phyloP scores from a whole-genome alignment of 2,329 filamentous ascomycete genomes.

The Teratosphaeria epicoccoides region DNA sequence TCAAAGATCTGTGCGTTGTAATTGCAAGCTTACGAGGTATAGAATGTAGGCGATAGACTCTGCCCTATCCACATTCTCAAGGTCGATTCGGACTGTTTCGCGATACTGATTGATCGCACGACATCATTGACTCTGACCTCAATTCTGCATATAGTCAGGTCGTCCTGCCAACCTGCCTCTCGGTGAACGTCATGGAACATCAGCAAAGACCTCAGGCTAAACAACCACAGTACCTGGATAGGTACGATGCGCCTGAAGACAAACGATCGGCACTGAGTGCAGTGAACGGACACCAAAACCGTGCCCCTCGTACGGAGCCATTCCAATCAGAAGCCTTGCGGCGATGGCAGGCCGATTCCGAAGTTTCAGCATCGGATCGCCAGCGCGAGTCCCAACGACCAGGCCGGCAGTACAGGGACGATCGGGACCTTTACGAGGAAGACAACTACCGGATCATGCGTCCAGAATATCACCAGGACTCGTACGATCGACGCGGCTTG shows the following conservation, averaged over 20 bases:
- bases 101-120: neutral
- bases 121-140: neutral
- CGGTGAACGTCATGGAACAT: neutral
- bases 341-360: neutral
- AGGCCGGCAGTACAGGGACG: neutral
- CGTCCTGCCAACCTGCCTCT: neutral
- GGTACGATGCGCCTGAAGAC: neutral
- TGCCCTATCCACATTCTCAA: neutral
- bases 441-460: neutral
- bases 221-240: neutral
- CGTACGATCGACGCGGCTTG: neutral
- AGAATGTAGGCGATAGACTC: neutral
- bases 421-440: neutral
- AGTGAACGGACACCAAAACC: neutral
- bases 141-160: neutral
- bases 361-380: neutral
- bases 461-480: neutral
- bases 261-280: neutral
- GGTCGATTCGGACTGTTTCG: neutral
- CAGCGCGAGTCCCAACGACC: neutral
- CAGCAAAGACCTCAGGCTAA: neutral
- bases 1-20: neutral
- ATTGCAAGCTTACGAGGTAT: neutral
- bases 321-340: neutral
- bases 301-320: neutral